Evolutionary conservation across 1,284 basidiomycete genomes (phyloP).

Genomic region (Macrocystidia cucumis): DNA sequence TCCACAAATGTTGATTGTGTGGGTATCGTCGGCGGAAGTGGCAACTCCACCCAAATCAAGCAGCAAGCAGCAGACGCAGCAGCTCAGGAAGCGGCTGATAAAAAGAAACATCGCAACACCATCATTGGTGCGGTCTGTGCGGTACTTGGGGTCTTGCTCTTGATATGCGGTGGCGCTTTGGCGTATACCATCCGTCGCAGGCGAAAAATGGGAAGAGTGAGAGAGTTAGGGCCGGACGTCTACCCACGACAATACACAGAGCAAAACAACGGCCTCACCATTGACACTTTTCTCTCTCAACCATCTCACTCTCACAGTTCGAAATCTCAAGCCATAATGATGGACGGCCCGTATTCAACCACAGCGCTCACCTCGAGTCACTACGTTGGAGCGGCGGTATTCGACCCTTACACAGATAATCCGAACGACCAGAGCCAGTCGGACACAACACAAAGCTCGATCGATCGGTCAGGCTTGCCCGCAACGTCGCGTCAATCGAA

Average conservation of each 20-base stretch:
- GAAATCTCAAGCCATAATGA: background rate
- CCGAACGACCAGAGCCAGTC: no score
- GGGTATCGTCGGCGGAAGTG: slow-evolving; percentile 16
- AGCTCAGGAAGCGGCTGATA: slow-evolving; percentile 1
- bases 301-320: background rate
- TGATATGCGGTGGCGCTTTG: slow-evolving; percentile 71
- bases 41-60: slow-evolving; percentile 12
- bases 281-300: background rate
- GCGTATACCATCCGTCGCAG: background rate
- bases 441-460: no score
- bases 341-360: background rate
- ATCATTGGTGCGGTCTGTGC: slow-evolving; percentile 21
- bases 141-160: slow-evolving; percentile 41
- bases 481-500: no score
- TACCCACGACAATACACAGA: background rate
- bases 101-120: slow-evolving; percentile 11
- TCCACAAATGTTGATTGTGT: slow-evolving; percentile 16
- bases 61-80: slow-evolving; percentile 11
- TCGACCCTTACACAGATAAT: background rate
- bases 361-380: background rate
- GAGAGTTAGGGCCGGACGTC: background rate
- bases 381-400: background rate
- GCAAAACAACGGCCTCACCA: background rate
- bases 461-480: no score
- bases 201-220: background rate